Base-by-base conservation (phyloP, 345 rosid species). In the Boechera retrofracta region DNA sequence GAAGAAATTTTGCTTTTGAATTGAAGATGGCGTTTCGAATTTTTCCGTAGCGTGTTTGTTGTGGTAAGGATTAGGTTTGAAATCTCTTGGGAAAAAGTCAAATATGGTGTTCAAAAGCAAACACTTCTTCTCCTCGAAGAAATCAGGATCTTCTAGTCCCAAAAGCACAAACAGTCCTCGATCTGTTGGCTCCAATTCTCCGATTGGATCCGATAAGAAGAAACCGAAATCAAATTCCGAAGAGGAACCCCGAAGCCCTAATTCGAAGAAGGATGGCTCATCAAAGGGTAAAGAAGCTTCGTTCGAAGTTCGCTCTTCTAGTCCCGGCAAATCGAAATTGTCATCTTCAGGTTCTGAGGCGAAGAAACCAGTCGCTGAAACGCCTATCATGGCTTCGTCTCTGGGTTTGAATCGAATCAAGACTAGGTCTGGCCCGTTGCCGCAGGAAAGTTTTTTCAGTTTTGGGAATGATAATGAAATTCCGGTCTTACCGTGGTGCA, bases 371-470 rank as follows among this genome's bases (percentile, higher is more conserved):
- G 54, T 16, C 29, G 67, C 60, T 16, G 67, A 59, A 61, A 51
- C 61, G 41, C 89, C 93, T 0, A 82, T 89, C 35, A 52, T 93
- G 52, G 92, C 95, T 2, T 91, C 98, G 6, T 89, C 94, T 10
- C 72, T 94, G 33, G 96, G 94, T 31, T 71, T 94, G 69, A 89
- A 89, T 57, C 83, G 82, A 79, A 91, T 87, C 45, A 94, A 91
- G 83, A 94, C 98, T 36, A 79, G 96, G 70, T 91, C 97, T 0
- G 90, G 91, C 7, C 95, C 97, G 3, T 82, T 90, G 88, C 93
- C 94, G 5, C 88, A 84, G 75, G 96, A 94, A 77, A 86, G 83
- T 52, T 89, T 86, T 44, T 91, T 85, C 11, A 74, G 84, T 69
- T 88, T 86, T 48, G 76, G 80, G 39, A 87, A 84, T 9, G 94